phyloP scores from a whole-genome alignment of 139 green algal genomes.

The Picochlorum sp. region DNA sequence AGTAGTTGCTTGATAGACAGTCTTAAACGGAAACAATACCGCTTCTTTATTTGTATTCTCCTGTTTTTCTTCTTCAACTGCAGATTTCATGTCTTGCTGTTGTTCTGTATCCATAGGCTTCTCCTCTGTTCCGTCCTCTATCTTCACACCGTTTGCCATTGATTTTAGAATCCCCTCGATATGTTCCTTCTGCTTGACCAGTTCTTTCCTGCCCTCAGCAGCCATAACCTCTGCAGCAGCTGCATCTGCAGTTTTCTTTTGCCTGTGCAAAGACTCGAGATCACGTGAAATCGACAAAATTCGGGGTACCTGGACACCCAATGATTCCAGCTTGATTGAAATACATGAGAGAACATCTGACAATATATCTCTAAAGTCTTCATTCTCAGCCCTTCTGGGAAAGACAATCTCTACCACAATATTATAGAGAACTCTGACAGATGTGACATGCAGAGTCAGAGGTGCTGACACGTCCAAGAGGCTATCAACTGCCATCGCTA shows the following conservation, averaged over 20 bases:
- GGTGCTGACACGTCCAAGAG: constrained; percentile 54
- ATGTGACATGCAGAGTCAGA: constrained; percentile 61
- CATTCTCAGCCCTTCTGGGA: constrained; percentile 10
- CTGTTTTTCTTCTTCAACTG: constrained; percentile 9
- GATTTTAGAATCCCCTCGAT: neutral
- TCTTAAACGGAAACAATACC: constrained; percentile 2
- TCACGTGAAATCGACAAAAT: constrained; percentile 9
- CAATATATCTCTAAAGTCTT: constrained; percentile 48
- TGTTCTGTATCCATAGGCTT: constrained; percentile 24
- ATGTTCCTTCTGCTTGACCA: constrained; percentile 16
- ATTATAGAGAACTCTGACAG: constrained; percentile 78
- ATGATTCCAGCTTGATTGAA: constrained; percentile 57
- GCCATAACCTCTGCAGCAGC: constrained; percentile 9
- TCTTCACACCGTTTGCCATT: neutral
- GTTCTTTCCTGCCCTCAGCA: neutral
- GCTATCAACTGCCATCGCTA: constrained; percentile 65
- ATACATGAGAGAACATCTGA: constrained; percentile 74
- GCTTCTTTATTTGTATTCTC: neutral
- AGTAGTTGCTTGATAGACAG: neutral
- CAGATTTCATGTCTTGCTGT: constrained; percentile 48
- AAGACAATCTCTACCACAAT: constrained; percentile 74
- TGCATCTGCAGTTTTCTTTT: constrained; percentile 9
- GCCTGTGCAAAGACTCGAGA: constrained; percentile 16
- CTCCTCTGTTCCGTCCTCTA: neutral
- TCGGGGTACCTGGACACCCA: constrained; percentile 31